A percentile compares a stretch with the other conserved stretches of the same genome.
Evolutionary conservation across 257 asterid species (phyloP).

Genomic region (Nicotiana tomentosiformis): DNA sequence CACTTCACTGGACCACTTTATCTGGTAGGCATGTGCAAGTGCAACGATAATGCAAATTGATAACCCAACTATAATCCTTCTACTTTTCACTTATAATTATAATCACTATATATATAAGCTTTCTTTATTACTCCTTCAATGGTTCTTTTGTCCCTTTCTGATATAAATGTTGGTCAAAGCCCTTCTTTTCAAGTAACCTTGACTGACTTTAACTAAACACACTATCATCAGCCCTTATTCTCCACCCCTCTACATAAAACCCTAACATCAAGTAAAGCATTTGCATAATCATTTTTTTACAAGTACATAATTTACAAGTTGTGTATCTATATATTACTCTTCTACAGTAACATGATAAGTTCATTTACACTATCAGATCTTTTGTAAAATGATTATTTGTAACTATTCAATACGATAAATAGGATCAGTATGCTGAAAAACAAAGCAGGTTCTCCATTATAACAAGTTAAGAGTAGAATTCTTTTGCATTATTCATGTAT

Average conservation of each 20-base stretch:
- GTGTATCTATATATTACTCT: too few species aligned
- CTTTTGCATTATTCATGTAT: too few species aligned
- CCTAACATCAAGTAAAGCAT: neutral
- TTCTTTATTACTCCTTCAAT: neutral
- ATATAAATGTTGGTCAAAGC: conserved; percentile 26
- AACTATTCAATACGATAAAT: neutral
- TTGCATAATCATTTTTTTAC: neutral
- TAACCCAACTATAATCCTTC: neutral
- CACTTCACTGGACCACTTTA: neutral
- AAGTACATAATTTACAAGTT: neutral
- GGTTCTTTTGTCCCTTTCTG: conserved; percentile 17
- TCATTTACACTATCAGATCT: too few species aligned
- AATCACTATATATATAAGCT: neutral
- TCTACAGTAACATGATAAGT: too few species aligned
- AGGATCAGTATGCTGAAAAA: neutral
- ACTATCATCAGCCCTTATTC: neutral
- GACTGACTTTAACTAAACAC: neutral
- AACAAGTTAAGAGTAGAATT: neutral
- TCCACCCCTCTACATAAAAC: neutral
- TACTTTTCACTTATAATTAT: neutral
- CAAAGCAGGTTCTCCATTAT: neutral
- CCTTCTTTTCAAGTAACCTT: conserved; percentile 22
- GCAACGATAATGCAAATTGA: neutral
- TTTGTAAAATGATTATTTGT: too few species aligned
- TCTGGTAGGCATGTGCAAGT: neutral